Evolutionary conservation across 306 rosid species (phyloP), one percentile per base, ranked within the genome.

Genomic region (Biancaea sappan): DNA sequence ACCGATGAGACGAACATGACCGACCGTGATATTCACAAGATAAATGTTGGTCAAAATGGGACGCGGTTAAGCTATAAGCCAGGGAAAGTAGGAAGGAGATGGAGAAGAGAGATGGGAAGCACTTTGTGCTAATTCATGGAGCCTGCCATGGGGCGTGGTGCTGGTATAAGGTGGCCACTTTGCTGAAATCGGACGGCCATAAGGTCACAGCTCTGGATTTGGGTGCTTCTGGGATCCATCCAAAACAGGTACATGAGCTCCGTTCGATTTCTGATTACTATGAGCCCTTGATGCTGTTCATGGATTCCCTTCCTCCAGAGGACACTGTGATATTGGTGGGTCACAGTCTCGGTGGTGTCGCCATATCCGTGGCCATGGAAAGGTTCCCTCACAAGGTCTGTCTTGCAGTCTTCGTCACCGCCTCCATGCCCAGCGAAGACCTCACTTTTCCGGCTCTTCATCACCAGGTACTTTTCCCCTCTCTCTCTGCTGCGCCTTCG

Each of bases 61-160:
- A 34, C 37, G 5, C n/a, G n/a, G n/a, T n/a, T n/a, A n/a, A n/a
- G n/a, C n/a, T n/a, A n/a, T n/a, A n/a, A n/a, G n/a, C n/a, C n/a
- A 34, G 37, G 3, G 37, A 34, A 34, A 34, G 37, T 2, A 38
- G 22, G 79, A 86, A 1, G n/a, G 84, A 25, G 24, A 46, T 41
- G 63, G 41, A 14, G 4, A 34, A 32, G 12, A 19, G 60, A 0
- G n/a, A n/a, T n/a, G 59, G 0, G 21, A 80, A 51, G 44, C 89
- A 86, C 53, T 86, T 81, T 70, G 84, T 83, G 14, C 73, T 78
- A 48, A 74, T 81, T 41, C 90, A 86, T 56, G 90, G 90, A 48
- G 60, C 78, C 1, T 22, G 75, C 26, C 82, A 71, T 69, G 90
- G 90, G 53, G 86, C 90, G 4, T 86, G 90, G 86, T 58, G 81